Percentiles rank a stretch among this genome's conserved stretches.
phyloP scores from a whole-genome alignment of 2,329 filamentous ascomycete genomes.

The Aspergillus arachidicola region DNA sequence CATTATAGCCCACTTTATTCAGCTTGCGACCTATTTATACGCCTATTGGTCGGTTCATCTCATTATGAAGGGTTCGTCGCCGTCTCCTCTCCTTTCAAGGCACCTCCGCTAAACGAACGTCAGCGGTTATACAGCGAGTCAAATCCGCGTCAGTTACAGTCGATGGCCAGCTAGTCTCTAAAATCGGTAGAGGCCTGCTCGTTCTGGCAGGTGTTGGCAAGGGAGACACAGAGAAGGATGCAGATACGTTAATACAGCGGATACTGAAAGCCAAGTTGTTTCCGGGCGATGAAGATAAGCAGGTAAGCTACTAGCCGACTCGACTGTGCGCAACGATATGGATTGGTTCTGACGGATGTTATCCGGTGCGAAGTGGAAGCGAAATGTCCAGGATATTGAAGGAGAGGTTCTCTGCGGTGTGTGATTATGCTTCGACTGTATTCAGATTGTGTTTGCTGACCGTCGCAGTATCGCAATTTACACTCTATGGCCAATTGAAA shows the following conservation, averaged over 20 bases:
- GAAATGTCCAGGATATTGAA: constrained; percentile 80
- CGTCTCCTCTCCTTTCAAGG: not conserved
- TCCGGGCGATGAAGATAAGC: constrained; percentile 75
- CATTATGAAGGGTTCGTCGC: constrained; percentile 46
- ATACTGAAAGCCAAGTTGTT: constrained; percentile 88
- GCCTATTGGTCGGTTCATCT: not conserved
- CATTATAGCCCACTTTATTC: not conserved
- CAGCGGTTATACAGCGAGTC: constrained; percentile 90
- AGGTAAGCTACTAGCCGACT: constrained; percentile 49
- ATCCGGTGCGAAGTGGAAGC: constrained; percentile 72
- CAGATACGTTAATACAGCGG: constrained; percentile 79
- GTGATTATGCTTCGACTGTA: constrained; percentile 23
- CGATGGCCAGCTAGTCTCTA: constrained; percentile 84
- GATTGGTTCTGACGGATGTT: constrained; percentile 2
- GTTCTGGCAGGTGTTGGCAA: constrained; percentile 91
- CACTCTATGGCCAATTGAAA: constrained; percentile 86
- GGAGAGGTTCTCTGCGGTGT: constrained; percentile 94
- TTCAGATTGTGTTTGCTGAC: constrained; percentile 5
- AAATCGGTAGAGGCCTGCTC: constrained; percentile 85
- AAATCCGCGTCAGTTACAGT: constrained; percentile 95
- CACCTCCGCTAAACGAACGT: constrained; percentile 9
- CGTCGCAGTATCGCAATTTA: constrained; percentile 87
- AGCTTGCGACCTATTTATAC: not conserved
- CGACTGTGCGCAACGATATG: not conserved
- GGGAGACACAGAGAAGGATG: constrained; percentile 86